A percentile compares a stretch with the other conserved stretches of the same genome.
phyloP scores from a whole-genome alignment of 176 grass and related monocot species.

The Neostapfia colusana region DNA sequence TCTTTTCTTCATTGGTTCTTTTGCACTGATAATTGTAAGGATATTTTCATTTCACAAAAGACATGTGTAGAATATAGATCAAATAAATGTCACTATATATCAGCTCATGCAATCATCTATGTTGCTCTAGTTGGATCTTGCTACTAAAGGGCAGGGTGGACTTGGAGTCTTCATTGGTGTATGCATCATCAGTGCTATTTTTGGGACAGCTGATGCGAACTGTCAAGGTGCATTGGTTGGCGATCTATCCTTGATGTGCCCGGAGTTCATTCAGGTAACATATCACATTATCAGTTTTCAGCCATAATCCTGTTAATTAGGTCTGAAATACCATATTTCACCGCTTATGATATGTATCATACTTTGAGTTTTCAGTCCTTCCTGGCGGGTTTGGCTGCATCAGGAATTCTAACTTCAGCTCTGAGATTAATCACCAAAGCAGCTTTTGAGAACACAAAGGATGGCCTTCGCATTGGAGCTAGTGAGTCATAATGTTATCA shows the following conservation, averaged over 20 bases:
- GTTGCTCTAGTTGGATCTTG: conserved; percentile 78
- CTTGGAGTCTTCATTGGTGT: conserved; percentile 76
- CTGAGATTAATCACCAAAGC: conserved; percentile 74
- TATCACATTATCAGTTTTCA: conserved; percentile 9
- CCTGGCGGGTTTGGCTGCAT: conserved; percentile 68
- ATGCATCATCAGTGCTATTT: conserved; percentile 72
- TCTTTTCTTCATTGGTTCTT: conserved; percentile 68
- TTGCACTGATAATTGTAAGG: conserved; percentile 64
- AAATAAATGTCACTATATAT: not conserved
- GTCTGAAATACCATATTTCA: conserved; percentile 14
- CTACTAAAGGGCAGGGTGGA: conserved; percentile 77
- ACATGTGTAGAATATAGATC: not conserved
- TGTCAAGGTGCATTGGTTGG: conserved; percentile 91
- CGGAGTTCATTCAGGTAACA: conserved; percentile 84
- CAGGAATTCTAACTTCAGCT: conserved; percentile 59
- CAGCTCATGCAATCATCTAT: conserved; percentile 15
- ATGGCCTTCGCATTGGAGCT: conserved; percentile 80
- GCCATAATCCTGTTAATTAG: conserved; percentile 8
- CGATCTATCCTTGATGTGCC: conserved; percentile 91
- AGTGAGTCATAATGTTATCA: conserved; percentile 41
- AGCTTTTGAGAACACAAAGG: conserved; percentile 66
- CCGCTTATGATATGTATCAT: conserved; percentile 27
- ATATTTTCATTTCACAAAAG: not conserved
- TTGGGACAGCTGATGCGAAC: conserved; percentile 86
- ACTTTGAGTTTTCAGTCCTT: conserved; percentile 50